Conservation (phyloP, 345 rosid species). For the Chamaenerion angustifolium region DNA sequence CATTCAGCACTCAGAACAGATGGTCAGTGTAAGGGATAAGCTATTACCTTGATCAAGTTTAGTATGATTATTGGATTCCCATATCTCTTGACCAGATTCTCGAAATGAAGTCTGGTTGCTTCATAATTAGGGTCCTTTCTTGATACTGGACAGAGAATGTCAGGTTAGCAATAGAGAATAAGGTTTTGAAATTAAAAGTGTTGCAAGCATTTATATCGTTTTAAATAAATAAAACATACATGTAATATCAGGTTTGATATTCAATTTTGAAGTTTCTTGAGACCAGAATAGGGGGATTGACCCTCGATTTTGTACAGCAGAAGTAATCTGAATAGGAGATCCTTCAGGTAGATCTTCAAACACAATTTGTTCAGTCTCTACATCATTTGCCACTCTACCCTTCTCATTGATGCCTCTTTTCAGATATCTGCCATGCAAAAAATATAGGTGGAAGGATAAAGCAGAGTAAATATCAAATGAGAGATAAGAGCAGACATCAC, state of each 20-base stretch:
- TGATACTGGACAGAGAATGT: constrained; percentile 43
- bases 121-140: constrained; percentile 59
- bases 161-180: constrained; percentile 3
- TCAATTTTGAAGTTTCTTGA: constrained; percentile 90
- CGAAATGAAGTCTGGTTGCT: constrained; percentile 88
- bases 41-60: constrained; percentile 77
- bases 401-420: constrained; percentile 94
- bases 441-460: too few relatives aligned
- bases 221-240: constrained; percentile 34
- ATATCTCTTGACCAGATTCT: constrained; percentile 84
- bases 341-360: constrained; percentile 76
- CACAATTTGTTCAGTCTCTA: constrained; percentile 93
- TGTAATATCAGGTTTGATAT: constrained; percentile 77
- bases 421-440: constrained; percentile 39
- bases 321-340: constrained; percentile 64
- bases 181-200: not conserved
- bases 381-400: constrained; percentile 99
- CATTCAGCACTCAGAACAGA: not conserved
- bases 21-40: not conserved
- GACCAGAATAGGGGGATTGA: constrained; percentile 98
- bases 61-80: constrained; percentile 85
- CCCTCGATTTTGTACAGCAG: constrained; percentile 89
- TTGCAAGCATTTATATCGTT: not conserved
- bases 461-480: too few relatives aligned
- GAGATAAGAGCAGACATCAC: too few relatives aligned